Percentiles rank a stretch among this genome's conserved stretches.
Evolutionary conservation across 495 filamentous ascomycete species (phyloP).

Genomic region (Tuber indicum): DNA sequence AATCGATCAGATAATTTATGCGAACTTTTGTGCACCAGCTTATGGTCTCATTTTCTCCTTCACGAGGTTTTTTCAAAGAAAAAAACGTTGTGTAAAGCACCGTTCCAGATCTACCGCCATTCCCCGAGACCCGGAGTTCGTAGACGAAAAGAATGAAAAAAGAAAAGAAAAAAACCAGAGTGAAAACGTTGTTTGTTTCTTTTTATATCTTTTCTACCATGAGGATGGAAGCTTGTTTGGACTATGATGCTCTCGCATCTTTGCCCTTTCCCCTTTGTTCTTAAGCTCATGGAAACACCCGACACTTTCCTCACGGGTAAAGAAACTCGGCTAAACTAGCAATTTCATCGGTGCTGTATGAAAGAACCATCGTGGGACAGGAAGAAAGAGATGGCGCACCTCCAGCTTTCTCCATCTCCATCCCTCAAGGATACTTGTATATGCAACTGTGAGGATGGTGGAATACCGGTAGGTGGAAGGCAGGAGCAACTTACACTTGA

Average conservation of each 20-base stretch:
- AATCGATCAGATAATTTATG: neutral
- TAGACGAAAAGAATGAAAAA: neutral
- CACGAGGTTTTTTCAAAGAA: neutral
- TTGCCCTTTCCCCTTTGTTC: neutral
- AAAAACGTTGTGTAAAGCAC: neutral
- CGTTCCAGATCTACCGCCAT: neutral
- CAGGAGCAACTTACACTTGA: neutral
- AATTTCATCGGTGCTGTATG: neutral
- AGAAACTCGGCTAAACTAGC: constrained; percentile 1
- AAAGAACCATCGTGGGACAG: neutral
- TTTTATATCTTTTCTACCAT: neutral
- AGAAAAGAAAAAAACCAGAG: neutral
- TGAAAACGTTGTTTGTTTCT: neutral
- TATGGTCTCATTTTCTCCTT: neutral
- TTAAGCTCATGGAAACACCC: neutral
- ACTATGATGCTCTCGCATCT: neutral
- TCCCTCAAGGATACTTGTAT: neutral
- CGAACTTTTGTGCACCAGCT: neutral
- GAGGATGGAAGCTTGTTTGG: neutral
- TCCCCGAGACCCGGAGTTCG: constrained; percentile 1
- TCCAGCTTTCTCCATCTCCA: neutral
- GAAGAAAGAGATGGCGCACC: neutral
- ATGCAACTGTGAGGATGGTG: neutral
- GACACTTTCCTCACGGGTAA: neutral
- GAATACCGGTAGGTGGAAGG: neutral